Conservation (phyloP, 148 eudicot species). For the Salicornia ramosissima region DNA sequence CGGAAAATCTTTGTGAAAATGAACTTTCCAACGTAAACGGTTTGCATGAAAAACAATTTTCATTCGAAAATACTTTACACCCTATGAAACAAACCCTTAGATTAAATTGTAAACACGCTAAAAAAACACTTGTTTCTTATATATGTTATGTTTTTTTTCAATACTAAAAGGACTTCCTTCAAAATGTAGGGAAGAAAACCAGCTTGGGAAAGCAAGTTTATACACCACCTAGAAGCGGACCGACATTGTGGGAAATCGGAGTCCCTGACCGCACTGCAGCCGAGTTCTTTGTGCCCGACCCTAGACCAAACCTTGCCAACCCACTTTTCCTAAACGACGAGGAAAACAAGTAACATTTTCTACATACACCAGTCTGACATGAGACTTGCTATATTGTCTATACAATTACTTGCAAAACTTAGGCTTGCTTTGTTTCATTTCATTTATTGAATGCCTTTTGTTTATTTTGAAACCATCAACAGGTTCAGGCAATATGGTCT, state of each 20-base stretch:
- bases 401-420: background rate
- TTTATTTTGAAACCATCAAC: slow-evolving; percentile 3
- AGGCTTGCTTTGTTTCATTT: background rate
- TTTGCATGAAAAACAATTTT: too few species aligned
- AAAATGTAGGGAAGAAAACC: slow-evolving; percentile 30
- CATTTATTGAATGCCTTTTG: background rate
- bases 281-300: slow-evolving; percentile 72
- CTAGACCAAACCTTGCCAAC: slow-evolving; percentile 45
- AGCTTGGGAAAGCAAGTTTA: slow-evolving; percentile 39
- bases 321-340: slow-evolving; percentile 28
- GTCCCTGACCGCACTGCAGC: slow-evolving; percentile 66
- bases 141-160: background rate
- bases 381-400: too few species aligned
- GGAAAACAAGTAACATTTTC: slow-evolving; percentile 36
- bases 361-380: too few species aligned
- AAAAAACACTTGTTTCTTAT: background rate
- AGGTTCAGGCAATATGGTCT: slow-evolving; percentile 83
- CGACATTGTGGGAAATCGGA: slow-evolving; percentile 87
- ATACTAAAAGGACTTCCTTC: background rate
- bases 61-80: too few species aligned
- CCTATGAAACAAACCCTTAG: too few species aligned
- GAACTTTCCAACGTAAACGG: too few species aligned
- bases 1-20: background rate
- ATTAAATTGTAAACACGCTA: too few species aligned
- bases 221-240: slow-evolving; percentile 61